A percentile compares a stretch with the other conserved stretches of the same genome.
Conservation (phyloP, 2,329 filamentous ascomycete genomes). For the Mariannaea sp. region DNA sequence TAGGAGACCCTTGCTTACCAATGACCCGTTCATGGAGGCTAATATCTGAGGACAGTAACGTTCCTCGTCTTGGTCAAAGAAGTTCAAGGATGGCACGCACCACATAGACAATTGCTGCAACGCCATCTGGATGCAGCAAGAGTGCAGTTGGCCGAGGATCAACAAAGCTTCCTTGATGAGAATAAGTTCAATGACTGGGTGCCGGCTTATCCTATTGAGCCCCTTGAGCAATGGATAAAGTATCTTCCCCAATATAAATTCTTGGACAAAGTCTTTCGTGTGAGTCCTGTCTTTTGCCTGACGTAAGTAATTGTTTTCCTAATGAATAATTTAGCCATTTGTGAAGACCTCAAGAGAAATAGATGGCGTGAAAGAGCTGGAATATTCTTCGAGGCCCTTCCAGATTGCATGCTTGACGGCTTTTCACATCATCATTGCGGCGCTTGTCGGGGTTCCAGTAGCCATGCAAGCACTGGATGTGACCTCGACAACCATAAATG, state of each 20-base stretch:
- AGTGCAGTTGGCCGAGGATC: background rate
- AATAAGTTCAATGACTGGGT: background rate
- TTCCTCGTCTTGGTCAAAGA: background rate
- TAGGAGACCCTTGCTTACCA: background rate
- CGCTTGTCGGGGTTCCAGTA: conserved; percentile 13
- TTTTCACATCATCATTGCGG: conserved; percentile 1
- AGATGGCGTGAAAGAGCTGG: background rate
- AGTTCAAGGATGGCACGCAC: background rate
- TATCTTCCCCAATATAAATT: background rate
- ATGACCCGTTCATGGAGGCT: background rate
- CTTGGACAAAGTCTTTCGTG: background rate
- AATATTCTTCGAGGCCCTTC: background rate
- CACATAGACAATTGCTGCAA: background rate
- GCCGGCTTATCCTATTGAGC: background rate
- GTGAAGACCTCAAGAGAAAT: background rate
- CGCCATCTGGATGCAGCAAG: background rate
- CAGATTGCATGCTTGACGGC: background rate
- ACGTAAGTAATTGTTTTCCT: background rate
- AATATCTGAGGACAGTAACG: background rate
- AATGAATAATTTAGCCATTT: background rate
- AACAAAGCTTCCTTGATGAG: background rate
- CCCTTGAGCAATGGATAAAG: background rate
- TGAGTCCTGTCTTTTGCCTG: background rate
- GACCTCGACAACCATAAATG: background rate
- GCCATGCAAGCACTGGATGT: conserved; percentile 7